Evolutionary conservation across 2,329 filamentous ascomycete species (phyloP), one percentile per base, ranked within the genome.

Genomic region (Aspergillus clavatus): DNA sequence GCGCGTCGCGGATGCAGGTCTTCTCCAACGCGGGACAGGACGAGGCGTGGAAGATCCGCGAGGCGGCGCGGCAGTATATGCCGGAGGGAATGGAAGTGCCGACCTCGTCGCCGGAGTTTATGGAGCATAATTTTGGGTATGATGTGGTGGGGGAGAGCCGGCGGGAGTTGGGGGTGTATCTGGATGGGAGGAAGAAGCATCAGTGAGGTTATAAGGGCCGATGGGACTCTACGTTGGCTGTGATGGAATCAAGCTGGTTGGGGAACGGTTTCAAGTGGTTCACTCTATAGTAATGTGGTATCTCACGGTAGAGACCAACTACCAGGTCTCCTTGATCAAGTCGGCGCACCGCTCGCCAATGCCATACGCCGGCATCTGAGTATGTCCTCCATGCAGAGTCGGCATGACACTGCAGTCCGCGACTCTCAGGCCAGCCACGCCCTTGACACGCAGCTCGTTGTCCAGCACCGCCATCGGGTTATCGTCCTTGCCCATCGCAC

Each of bases 321-420:
- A 47, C 61, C 58, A 63, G 6, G 55, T 61, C 44, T 70, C 66
- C 50, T 75, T 76, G 41, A 79, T 73, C 44, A 79, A 55, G 54
- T 79, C 76, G 1, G 71, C 72, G 35, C 68, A 72, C 53, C 77
- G 77, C 61, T 80, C 77, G 0, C 75, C 77, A 49, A 80, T 79
- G 1, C 75, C 76, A 56, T 79, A 80, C 4, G 77, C 77, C 3
- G 76, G 75, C 76, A 79, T 79, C 53, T 80, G 76, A 0, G 77
- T 78, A 53, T 78, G 74, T 0, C 73, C 78, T 14, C 65, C 62
- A 52, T 78, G 71, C 3, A 80, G 56, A 1, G 60, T 62, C 2
- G 76, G 76, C 74, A 79, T 79, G 19, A 77, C 68, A 54, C 72
- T 76, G 51, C 69, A 73, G 49, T 79, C 76, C 0, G 71, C 76